phyloP scores from a whole-genome alignment of 2,329 filamentous ascomycete species.

The Lachnellula suecica region DNA sequence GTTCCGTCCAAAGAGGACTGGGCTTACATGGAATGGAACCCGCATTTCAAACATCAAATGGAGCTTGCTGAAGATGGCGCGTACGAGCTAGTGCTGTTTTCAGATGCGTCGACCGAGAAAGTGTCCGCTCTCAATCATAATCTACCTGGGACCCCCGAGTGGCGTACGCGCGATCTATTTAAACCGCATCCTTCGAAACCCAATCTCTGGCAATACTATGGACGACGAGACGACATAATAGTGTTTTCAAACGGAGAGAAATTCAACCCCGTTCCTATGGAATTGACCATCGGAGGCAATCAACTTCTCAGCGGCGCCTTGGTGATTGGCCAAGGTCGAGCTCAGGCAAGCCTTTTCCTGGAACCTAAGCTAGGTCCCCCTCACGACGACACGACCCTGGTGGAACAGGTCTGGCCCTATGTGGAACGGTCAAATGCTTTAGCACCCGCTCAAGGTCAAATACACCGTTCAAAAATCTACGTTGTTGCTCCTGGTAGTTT shows the following conservation, averaged over 20 bases:
- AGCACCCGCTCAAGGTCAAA: not conserved
- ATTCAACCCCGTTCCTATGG: conserved; percentile 41
- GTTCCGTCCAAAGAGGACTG: conserved; percentile 8
- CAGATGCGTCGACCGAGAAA: conserved; percentile 1
- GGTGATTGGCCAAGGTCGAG: conserved; percentile 33
- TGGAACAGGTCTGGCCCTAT: not conserved
- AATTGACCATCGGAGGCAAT: conserved; percentile 35
- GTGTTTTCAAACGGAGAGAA: conserved; percentile 46
- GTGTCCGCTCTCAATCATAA: conserved; percentile 5
- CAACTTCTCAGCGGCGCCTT: conserved; percentile 31
- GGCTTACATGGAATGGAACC: conserved; percentile 3
- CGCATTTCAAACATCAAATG: conserved; percentile 1
- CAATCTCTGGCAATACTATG: conserved; percentile 35
- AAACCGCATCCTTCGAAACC: conserved; percentile 36
- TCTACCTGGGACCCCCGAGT: conserved; percentile 1
- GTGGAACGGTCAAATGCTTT: not conserved
- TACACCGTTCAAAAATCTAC: not conserved
- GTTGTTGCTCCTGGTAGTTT: not conserved
- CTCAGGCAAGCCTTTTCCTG: not conserved
- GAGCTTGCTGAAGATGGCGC: not conserved
- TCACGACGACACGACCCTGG: not conserved
- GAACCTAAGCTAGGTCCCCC: not conserved
- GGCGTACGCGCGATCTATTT: conserved; percentile 34
- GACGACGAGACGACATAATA: conserved; percentile 41
- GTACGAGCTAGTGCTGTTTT: conserved; percentile 10